These are phyloP conservation scores for Miamiensis avidus DNA, from an alignment of 169 alveolate species.

Conservation along the genomic window DNA sequence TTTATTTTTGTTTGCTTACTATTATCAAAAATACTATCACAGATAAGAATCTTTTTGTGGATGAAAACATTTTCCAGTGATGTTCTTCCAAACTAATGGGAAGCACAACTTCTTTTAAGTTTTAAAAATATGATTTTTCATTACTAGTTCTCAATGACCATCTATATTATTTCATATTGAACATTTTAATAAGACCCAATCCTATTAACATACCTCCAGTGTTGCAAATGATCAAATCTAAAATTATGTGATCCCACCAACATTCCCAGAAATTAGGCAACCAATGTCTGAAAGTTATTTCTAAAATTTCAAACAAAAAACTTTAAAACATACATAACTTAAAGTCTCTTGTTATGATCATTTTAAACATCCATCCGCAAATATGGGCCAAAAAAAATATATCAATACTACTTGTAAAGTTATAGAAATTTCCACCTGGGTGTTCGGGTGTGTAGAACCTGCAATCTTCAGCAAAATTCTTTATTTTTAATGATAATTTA, in stretches of 20 bases:
- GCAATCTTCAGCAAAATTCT: constrained; percentile 86
- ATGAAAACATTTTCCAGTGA: constrained; percentile 73
- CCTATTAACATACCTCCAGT: constrained; percentile 37
- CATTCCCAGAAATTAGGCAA: constrained; percentile 92
- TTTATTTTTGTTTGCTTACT: constrained; percentile 26
- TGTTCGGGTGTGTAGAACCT: constrained; percentile 77
- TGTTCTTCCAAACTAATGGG: constrained; percentile 46
- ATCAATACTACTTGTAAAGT: constrained; percentile 72
- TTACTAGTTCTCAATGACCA: constrained; percentile 21
- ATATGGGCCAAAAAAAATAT: constrained; percentile 85
- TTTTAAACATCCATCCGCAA: constrained; percentile 88
- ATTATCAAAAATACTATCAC: constrained; percentile 64
- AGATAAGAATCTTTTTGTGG: constrained; percentile 57
- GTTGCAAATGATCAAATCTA: constrained; percentile 21
- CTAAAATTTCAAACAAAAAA: constrained; percentile 84
- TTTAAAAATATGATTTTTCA: constrained; percentile 8
- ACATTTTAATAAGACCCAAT: constrained; percentile 14
- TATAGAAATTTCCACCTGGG: constrained; percentile 55
- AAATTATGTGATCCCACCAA: constrained; percentile 92
- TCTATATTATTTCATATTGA: constrained; percentile 35
- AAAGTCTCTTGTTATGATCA: constrained; percentile 86
- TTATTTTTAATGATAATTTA: neutral
- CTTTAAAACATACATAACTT: constrained; percentile 79
- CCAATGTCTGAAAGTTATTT: constrained; percentile 88
- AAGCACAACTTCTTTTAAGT: constrained; percentile 27